phyloP scores from a whole-genome alignment of 345 rosid species.

The Sonneratia alba region DNA sequence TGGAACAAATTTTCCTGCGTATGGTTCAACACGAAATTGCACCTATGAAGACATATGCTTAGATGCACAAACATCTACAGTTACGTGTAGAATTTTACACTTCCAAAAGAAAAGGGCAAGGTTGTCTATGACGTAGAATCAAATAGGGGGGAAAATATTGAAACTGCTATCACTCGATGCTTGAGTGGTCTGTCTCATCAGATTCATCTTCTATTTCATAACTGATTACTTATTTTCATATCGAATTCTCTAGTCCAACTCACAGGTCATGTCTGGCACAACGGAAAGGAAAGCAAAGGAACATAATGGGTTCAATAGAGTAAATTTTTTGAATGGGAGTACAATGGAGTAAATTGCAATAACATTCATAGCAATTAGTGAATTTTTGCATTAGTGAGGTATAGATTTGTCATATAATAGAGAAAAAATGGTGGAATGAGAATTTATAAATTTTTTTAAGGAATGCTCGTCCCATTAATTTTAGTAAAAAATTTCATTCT shows the following conservation, averaged over 20 bases:
- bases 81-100: not conserved
- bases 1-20: constrained; percentile 71
- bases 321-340: too few species aligned
- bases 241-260: not conserved
- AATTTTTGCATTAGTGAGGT: too few species aligned
- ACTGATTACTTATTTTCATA: not conserved
- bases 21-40: not conserved
- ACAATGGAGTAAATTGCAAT: too few species aligned
- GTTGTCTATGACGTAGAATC: not conserved
- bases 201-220: not conserved
- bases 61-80: not conserved
- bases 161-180: not conserved
- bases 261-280: too few species aligned
- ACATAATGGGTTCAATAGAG: too few species aligned
- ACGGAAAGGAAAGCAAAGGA: too few species aligned
- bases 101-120: not conserved
- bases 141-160: not conserved
- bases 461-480: too few species aligned
- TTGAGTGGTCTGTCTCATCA: not conserved
- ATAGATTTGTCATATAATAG: too few species aligned
- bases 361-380: too few species aligned
- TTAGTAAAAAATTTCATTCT: too few species aligned
- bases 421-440: too few species aligned
- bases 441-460: too few species aligned
- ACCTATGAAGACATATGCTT: not conserved